Base-by-base conservation (phyloP, 2,329 filamentous ascomycete species). In the Diaporthe ampelina region DNA sequence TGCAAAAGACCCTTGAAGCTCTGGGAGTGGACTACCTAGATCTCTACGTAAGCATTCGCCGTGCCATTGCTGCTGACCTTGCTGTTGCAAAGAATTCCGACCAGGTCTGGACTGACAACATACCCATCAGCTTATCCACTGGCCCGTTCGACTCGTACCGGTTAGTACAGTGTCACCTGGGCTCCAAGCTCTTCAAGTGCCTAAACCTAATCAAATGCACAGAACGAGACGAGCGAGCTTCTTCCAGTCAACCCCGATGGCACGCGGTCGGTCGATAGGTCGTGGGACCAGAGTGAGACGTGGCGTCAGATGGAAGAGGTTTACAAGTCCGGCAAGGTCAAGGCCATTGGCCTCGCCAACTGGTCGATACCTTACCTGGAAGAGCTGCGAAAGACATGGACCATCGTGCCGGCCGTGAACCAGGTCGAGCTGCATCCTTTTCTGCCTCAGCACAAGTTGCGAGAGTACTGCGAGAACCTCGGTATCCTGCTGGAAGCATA, bases 11-110 rank as follows among this genome's bases (percentile, higher is more conserved):
- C 0, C 79, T 89, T 67, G 82, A 85, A 70, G 81, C 81, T 35
- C 80, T 88, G 37, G 83, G 83, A 13, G 80, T 82, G 1, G 85
- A 86, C 76, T 88, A 88, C 76, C 79, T 88, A 58, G 86, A 87
- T 76, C 81, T 88, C 15, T 88, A 86, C 77, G 73, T 76, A n/a
- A 32, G 70, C 5, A 57, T 10, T 32, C 45, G 24, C 7, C 7
- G 5, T 48, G n/a, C 29, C 29, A 21, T 43, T 26, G 50, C 13
- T 58, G 48, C 37, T 40, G 32, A 6, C 29, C 21, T n/a, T 29
- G 32, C 50, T 57, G 32, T 24, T 19, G 19, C 10, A 48, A 32
- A 52, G 45, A 17, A 57, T 35, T 19, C 29, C 37, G 3, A n/a
- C 4, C 11, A 56, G 1, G 11, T n/a, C 52, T 35, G 13, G 15